Evolutionary conservation across 1,284 basidiomycete species (phyloP), one percentile per base, ranked within the genome.

Genomic region (Boletellus sp.): DNA sequence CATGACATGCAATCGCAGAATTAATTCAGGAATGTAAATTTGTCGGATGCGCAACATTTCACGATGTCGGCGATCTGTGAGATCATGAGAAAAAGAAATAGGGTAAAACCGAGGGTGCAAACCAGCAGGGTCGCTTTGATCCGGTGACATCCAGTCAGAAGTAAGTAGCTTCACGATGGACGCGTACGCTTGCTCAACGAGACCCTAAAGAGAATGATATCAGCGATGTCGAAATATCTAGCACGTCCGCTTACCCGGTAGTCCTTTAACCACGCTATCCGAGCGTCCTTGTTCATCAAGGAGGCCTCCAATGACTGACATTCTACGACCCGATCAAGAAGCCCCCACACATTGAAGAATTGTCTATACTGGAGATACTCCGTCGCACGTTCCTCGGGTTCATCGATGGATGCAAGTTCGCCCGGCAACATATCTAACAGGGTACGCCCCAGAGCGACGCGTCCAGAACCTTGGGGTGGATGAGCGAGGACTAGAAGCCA

Each of bases 11-110:
- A 98, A 73, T 19, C 91, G 84, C 54, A 97, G 77, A 57, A 98
- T 83, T 36, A 98, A 78, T 66, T 97, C 93, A 0, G 95, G 96
- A 18, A 98, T 77, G 70, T 91, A 96, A 35, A 95, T 86, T 60
- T 92, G 86, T 30, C 95, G 82, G 52, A 97, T 91, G 21, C 89
- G 81, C 3, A 79, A 72, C 46, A 97, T 80, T 59, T 97, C 92
- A 24, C 74, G 74, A 19, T 75, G 72, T 13, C 91, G 77, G 12
- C 78, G 78, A 47, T 86, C 80, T 44, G 74, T 44, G 8, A 38
- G 7, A 33, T 18, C 10, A 37, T 56, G 26, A 61, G 36, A 43
- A 46, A 18, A 5, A 44, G 32, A 11, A 32, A 43, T 32, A 46
- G 4, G 2, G 8, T 12, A 35, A 22, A 51, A 44, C 3, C 1